Evolutionary conservation across 1,284 basidiomycete genomes (phyloP).

Genomic region (Stygiomarasmius scandens): DNA sequence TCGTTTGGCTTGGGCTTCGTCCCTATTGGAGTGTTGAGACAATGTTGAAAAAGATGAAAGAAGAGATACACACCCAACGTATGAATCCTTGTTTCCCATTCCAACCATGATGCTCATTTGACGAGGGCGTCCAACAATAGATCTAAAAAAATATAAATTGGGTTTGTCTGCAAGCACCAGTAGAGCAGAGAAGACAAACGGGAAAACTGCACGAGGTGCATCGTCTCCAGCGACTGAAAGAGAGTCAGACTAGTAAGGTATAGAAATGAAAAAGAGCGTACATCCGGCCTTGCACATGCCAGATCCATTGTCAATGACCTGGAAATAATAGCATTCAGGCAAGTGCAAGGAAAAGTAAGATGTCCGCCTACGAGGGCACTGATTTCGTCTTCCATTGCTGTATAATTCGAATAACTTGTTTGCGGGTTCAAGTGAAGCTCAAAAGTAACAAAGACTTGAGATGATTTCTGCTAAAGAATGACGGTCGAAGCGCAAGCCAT

Average conservation of each 20-base stretch:
- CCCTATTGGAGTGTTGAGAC: slow-evolving; percentile 1
- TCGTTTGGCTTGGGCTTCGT: slow-evolving; percentile 16
- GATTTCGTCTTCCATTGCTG: slow-evolving; percentile 18
- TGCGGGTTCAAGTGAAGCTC: too few species aligned
- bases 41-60: neutral
- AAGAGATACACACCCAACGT: slow-evolving; percentile 9
- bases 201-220: slow-evolving; percentile 15
- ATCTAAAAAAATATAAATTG: neutral
- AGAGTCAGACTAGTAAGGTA: neutral
- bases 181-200: slow-evolving; percentile 1
- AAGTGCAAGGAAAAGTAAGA: neutral
- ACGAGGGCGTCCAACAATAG: slow-evolving; percentile 13
- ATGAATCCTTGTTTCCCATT: slow-evolving; percentile 16
- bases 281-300: slow-evolving; percentile 18
- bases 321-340: neutral
- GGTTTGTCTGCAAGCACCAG: neutral
- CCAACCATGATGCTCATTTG: slow-evolving; percentile 13
- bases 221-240: slow-evolving; percentile 15
- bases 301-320: slow-evolving; percentile 19
- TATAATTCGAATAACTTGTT: too few species aligned
- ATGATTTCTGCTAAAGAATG: too few species aligned
- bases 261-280: neutral
- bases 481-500: too few species aligned
- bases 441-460: too few species aligned
- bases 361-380: slow-evolving; percentile 3